Base-by-base conservation (phyloP, 2,329 filamentous ascomycete species). In the Akanthomyces muscarius region DNA sequence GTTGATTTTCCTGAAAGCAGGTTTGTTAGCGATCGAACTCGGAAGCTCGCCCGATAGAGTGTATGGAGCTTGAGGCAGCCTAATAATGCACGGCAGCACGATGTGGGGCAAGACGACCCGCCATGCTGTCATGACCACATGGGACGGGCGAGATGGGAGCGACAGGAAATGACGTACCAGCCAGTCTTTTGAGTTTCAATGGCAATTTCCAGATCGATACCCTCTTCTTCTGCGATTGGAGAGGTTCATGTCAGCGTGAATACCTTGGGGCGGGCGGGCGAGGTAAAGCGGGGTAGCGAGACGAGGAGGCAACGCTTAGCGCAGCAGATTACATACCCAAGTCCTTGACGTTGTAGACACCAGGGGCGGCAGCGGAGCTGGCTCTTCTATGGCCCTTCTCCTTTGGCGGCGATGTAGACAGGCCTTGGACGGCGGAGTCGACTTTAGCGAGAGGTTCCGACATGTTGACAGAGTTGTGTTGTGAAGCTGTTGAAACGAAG, bases 381-480 rank as follows among this genome's bases (percentile, higher is more conserved):
- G 82, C 80, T 78, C 92, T 86, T 70, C 88, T 84, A 73, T 89
- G 84, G 68, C 78, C 78, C 73, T 84, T 85, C 75, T 92, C 88
- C 74, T 88, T 85, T 64, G 84, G 81, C 41, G 89, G 84, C 64
- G 87, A 88, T 71, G 85, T 83, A 68, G 86, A 84, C 71, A 93
- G 78, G 77, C 91, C 91, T 74, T 92, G 88, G 73, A 96, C 87
- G 81, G 91, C 92, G 65, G 93, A 97, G 79, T 97, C 93, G 81
- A 97, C 87, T 83, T 96, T 96, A 78, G 85, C 84, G 75, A 96
- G 86, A 72, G 89, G 85, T 76, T 77, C 75, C 66, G 74, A 71
- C 75, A 77, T 77, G 70, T 61, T 74, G 67, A 64, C 50, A 64
- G 65, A 66, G 45, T 65, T 63, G 48, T 55, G 62, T 64, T 65